A percentile compares a stretch with the other conserved stretches of the same genome.
phyloP scores from a whole-genome alignment of 257 asterid genomes.

The Ehretia macrophylla region DNA sequence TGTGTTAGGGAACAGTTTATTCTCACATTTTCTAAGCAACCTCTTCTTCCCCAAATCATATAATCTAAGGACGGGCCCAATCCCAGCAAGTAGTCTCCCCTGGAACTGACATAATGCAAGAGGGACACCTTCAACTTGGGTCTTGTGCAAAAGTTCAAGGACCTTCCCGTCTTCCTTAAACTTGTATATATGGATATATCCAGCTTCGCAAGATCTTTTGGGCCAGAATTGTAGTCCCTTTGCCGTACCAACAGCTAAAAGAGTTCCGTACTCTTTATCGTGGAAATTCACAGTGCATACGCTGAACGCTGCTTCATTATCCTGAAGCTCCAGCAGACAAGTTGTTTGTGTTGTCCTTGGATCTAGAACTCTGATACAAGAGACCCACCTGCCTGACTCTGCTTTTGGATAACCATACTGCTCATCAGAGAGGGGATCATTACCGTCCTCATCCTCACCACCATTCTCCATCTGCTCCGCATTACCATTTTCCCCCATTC shows the following conservation, averaged over 20 bases:
- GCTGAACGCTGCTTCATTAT: conserved; percentile 98
- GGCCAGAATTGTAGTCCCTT: conserved; percentile 97
- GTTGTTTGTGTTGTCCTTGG: conserved; percentile 83
- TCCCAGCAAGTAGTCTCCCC: conserved; percentile 89
- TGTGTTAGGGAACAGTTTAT: conserved; percentile 83
- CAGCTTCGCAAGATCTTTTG: conserved; percentile 78
- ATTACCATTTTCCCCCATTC: conserved; percentile 72
- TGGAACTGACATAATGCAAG: conserved; percentile 95
- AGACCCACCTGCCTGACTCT: conserved; percentile 91
- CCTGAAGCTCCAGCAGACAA: conserved; percentile 96
- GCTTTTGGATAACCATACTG: conserved; percentile 98
- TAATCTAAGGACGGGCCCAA: conserved; percentile 88
- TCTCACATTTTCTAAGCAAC: conserved; percentile 93
- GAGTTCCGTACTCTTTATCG: conserved; percentile 92
- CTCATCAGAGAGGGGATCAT: conserved; percentile 87
- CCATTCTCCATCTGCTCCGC: conserved; percentile 79
- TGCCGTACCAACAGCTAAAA: conserved; percentile 94
- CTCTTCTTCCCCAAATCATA: conserved; percentile 92
- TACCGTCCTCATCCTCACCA: conserved; percentile 66
- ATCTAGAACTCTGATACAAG: conserved; percentile 94
- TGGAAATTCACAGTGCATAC: conserved; percentile 92
- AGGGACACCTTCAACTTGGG: conserved; percentile 96
- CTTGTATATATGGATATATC: conserved; percentile 86
- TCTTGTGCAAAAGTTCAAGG: conserved; percentile 94
- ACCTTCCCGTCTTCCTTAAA: conserved; percentile 93